Evolutionary conservation across 2,329 filamentous ascomycete species (phyloP).

Genomic region (Botrytis deweyae): DNA sequence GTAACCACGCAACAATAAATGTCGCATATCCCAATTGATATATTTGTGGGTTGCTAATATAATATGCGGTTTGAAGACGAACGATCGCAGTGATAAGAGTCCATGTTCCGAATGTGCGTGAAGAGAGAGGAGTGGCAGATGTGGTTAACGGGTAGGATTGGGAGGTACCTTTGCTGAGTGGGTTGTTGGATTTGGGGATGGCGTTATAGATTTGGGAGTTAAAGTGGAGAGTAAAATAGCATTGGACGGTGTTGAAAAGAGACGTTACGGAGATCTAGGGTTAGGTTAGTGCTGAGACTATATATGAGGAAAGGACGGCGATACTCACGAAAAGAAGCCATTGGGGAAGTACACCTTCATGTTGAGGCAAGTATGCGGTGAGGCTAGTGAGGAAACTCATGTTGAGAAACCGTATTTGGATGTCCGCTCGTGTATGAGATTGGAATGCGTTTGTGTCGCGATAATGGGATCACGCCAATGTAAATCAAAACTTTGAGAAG

Average conservation of each 20-base stretch:
- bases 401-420: not conserved
- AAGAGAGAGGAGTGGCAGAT: constrained; percentile 74
- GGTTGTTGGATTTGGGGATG: not conserved
- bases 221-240: constrained; percentile 76
- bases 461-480: not conserved
- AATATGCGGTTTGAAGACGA: constrained; percentile 65
- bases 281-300: constrained; percentile 8
- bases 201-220: constrained; percentile 78
- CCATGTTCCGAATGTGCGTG: constrained; percentile 72
- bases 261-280: constrained; percentile 76
- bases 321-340: constrained; percentile 62
- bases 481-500: not conserved
- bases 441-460: not conserved
- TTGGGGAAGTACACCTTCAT: constrained; percentile 56
- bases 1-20: constrained; percentile 58
- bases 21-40: constrained; percentile 66
- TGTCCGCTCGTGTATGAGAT: not conserved
- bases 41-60: constrained; percentile 57
- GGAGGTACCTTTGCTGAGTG: constrained; percentile 52
- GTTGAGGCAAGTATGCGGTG: constrained; percentile 35
- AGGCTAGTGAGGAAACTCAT: constrained; percentile 29
- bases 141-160: constrained; percentile 64
- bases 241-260: constrained; percentile 80
- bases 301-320: not conserved
- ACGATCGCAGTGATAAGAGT: constrained; percentile 62